Evolutionary conservation across 1,139 yeast genomes (phyloP).

Genomic region (Zygosaccharomyces pseudobailii): DNA sequence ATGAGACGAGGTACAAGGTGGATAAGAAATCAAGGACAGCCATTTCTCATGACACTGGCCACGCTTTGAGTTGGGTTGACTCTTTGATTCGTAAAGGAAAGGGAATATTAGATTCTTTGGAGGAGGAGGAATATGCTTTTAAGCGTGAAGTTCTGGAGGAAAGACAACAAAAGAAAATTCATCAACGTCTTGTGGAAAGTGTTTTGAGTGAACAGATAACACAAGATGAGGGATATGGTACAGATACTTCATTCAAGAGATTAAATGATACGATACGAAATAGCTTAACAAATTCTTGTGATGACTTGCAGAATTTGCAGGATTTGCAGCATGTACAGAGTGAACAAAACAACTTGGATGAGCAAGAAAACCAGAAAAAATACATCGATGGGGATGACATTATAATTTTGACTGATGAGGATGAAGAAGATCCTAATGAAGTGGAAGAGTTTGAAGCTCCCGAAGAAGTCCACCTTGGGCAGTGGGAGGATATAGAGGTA

Average conservation of each 20-base stretch:
- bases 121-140: conserved; percentile 38
- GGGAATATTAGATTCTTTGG: conserved; percentile 39
- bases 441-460: not conserved
- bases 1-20: conserved; percentile 6
- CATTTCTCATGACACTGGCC: conserved; percentile 4
- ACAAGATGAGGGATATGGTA: conserved; percentile 6
- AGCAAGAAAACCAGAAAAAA: not conserved
- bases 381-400: conserved; percentile 5
- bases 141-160: conserved; percentile 36
- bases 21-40: not conserved
- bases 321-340: not conserved
- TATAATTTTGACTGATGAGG: conserved; percentile 10
- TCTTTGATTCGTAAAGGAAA: conserved; percentile 43
- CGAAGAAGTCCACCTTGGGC: not conserved
- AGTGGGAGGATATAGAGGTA: conserved; percentile 6
- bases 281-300: conserved; percentile 12
- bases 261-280: conserved; percentile 17
- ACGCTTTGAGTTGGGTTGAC: conserved; percentile 47
- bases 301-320: not conserved
- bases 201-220: not conserved
- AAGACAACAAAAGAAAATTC: conserved; percentile 11
- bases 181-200: conserved; percentile 7
- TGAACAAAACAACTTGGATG: not conserved
- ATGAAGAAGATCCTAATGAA: not conserved
- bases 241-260: conserved; percentile 19